phyloP scores from a whole-genome alignment of 495 filamentous ascomycete species.

The Hypomontagnella monticulosa region DNA sequence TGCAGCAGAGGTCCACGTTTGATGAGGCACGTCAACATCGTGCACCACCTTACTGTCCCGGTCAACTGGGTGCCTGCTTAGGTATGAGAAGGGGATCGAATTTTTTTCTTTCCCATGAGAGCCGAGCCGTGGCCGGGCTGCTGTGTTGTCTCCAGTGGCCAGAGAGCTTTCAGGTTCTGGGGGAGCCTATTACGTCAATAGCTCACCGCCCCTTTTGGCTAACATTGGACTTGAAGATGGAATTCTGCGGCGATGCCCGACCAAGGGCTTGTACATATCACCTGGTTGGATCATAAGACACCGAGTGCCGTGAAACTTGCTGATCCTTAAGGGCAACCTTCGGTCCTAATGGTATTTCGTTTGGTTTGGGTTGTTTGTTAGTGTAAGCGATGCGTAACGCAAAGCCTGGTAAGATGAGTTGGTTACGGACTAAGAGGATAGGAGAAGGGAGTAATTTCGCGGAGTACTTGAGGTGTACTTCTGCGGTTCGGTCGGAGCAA shows the following conservation, averaged over 20 bases:
- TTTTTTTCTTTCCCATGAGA: conserved; percentile 33
- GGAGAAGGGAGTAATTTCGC: conserved; percentile 9
- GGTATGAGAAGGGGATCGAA: conserved; percentile 19
- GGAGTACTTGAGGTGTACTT: conserved; percentile 21
- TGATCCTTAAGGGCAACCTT: conserved; percentile 17
- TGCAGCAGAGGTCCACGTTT: conserved; percentile 43
- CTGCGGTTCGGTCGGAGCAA: conserved; percentile 14
- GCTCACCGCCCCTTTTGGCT: conserved; percentile 41
- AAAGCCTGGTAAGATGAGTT: too few relatives aligned
- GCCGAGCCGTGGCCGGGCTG: conserved; percentile 34
- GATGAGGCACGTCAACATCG: conserved; percentile 42
- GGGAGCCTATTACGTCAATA: conserved; percentile 41
- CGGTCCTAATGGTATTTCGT: background rate
- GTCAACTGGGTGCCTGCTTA: conserved; percentile 38
- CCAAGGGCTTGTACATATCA: conserved; percentile 32
- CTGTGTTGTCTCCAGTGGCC: conserved; percentile 42
- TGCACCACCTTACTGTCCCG: conserved; percentile 35
- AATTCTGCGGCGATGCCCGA: conserved; percentile 42
- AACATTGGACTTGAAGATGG: conserved; percentile 36
- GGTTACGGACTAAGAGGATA: too few relatives aligned
- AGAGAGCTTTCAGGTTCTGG: conserved; percentile 24
- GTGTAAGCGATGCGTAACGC: background rate
- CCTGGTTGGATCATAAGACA: conserved; percentile 23
- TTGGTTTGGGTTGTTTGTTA: conserved; percentile 16
- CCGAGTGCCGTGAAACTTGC: conserved; percentile 27